Conservation (phyloP, 2,329 filamentous ascomycete species). For the Xylaria sp. region DNA sequence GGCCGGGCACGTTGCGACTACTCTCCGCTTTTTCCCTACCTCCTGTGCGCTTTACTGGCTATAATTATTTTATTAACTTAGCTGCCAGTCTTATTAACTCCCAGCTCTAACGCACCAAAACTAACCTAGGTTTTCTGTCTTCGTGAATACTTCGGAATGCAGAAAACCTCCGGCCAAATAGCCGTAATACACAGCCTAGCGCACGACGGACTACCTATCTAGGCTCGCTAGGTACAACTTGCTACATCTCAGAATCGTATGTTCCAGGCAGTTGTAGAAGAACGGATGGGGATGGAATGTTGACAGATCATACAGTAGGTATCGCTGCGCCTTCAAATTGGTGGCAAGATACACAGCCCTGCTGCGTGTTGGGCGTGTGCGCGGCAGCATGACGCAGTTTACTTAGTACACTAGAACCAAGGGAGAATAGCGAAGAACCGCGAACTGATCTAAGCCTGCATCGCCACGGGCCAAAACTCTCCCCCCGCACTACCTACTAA, state of each 20-base stretch:
- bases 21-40: too few relatives aligned
- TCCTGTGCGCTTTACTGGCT: too few relatives aligned
- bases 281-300: constrained; percentile 10
- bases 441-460: constrained; percentile 25
- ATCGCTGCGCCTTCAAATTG: constrained; percentile 42
- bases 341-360: constrained; percentile 42
- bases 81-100: too few relatives aligned
- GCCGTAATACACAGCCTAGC: neutral
- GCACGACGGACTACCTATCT: neutral
- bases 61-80: too few relatives aligned
- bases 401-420: neutral
- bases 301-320: constrained; percentile 26
- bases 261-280: constrained; percentile 6
- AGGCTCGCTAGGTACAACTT: neutral
- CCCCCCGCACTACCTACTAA: constrained; percentile 7
- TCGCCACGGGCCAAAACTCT: constrained; percentile 28
- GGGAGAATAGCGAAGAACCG: neutral
- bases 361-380: neutral
- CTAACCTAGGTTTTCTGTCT: too few relatives aligned
- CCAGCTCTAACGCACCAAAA: too few relatives aligned
- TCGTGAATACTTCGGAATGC: too few relatives aligned
- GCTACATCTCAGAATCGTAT: neutral
- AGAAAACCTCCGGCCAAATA: neutral
- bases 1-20: too few relatives aligned
- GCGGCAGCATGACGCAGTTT: constrained; percentile 27